A percentile compares a stretch with the other conserved stretches of the same genome.
Evolutionary conservation across 148 eudicot genomes (phyloP).

Genomic region (Arctostaphylos glauca): DNA sequence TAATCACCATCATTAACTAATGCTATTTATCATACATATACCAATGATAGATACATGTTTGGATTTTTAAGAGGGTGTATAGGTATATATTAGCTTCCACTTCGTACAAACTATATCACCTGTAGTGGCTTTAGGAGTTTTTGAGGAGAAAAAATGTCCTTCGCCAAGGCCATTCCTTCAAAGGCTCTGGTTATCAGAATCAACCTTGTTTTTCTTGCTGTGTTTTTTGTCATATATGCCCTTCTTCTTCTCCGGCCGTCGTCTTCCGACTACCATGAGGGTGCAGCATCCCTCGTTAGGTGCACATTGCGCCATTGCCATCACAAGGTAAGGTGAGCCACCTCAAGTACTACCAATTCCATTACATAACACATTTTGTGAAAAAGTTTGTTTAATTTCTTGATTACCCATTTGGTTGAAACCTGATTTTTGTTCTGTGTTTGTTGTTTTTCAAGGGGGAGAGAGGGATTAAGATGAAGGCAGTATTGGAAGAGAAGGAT

Average conservation of each 20-base stretch:
- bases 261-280: conserved; percentile 37
- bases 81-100: conserved; percentile 12
- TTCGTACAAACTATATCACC: conserved; percentile 6
- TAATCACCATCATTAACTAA: background rate
- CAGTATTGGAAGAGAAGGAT: conserved; percentile 54
- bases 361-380: background rate
- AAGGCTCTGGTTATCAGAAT: conserved; percentile 69
- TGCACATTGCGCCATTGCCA: conserved; percentile 72
- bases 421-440: conserved; percentile 3
- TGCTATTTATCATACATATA: background rate
- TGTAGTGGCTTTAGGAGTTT: conserved; percentile 19
- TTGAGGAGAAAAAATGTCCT: background rate
- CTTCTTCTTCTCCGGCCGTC: conserved; percentile 62
- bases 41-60: background rate
- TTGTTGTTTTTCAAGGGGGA: conserved; percentile 33
- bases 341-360: background rate
- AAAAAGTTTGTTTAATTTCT: background rate
- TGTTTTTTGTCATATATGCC: conserved; percentile 59
- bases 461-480: conserved; percentile 68
- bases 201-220: conserved; percentile 66
- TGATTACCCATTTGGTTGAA: background rate
- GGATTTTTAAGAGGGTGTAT: background rate
- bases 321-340: conserved; percentile 97
- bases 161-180: conserved; percentile 51
- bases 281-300: conserved; percentile 32